phyloP scores from a whole-genome alignment of 176 grass and related monocot genomes.

The Rhynchospora pubera region DNA sequence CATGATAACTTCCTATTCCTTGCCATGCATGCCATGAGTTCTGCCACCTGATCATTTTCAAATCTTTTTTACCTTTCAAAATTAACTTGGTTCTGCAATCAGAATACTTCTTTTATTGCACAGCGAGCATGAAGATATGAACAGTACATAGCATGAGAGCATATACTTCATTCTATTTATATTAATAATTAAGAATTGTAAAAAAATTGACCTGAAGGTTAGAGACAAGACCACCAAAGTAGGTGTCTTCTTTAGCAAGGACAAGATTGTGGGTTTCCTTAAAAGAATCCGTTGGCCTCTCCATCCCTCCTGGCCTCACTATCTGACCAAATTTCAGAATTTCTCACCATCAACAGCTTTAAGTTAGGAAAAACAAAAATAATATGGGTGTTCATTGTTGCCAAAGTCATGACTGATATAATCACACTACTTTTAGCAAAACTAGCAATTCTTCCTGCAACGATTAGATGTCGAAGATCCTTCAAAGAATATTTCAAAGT shows the following conservation, averaged over 20 bases:
- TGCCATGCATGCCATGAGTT: constrained; percentile 70
- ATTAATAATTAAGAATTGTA: background rate
- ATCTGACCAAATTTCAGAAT: constrained; percentile 36
- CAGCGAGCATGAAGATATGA: background rate
- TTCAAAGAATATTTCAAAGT: background rate
- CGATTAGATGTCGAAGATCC: background rate
- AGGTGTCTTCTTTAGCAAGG: constrained; percentile 63
- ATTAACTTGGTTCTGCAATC: background rate
- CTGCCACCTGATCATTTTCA: constrained; percentile 43
- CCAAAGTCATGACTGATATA: background rate
- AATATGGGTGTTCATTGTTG: background rate
- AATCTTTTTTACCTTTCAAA: background rate
- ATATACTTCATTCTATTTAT: background rate
- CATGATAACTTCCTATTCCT: constrained; percentile 46
- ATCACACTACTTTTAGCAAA: background rate
- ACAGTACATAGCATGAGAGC: background rate
- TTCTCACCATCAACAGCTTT: background rate
- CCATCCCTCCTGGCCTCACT: constrained; percentile 88
- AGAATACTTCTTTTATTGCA: background rate
- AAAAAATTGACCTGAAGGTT: constrained; percentile 59
- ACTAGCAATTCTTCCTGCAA: background rate
- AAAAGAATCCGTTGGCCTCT: constrained; percentile 79
- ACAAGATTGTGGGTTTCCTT: constrained; percentile 97
- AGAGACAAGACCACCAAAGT: constrained; percentile 75
- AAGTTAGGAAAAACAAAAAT: background rate